Conservation (phyloP, 148 eudicot genomes). For the Vaccinium corymbosum region DNA sequence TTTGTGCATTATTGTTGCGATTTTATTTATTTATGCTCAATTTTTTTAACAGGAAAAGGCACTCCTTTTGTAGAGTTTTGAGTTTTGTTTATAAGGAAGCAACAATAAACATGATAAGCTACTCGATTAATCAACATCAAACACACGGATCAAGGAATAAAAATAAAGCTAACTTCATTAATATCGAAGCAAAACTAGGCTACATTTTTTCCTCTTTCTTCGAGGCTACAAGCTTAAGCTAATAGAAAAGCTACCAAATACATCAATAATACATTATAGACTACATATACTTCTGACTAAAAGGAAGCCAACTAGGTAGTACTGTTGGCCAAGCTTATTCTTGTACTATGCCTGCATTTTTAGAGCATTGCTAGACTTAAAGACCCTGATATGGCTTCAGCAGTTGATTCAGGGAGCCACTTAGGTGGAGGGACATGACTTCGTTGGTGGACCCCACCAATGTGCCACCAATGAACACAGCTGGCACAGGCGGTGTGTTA, state of each 20-base stretch:
- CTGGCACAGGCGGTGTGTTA: slow-evolving; percentile 54
- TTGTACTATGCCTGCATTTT: background rate
- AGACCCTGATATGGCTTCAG: slow-evolving; percentile 16
- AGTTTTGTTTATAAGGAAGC: no score
- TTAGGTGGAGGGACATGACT: slow-evolving; percentile 38
- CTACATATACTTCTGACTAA: background rate
- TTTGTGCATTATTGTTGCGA: background rate
- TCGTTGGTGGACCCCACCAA: slow-evolving; percentile 36
- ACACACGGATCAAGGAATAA: background rate
- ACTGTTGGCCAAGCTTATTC: background rate
- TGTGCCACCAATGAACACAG: slow-evolving; percentile 76
- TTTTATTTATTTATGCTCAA: background rate
- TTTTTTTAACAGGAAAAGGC: no score
- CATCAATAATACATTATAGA: background rate
- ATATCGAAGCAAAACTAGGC: background rate
- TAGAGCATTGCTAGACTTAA: background rate
- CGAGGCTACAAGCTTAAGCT: slow-evolving; percentile 5
- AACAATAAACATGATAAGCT: background rate
- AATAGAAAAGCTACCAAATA: background rate
- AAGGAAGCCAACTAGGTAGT: background rate
- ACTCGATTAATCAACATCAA: background rate
- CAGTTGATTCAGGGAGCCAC: slow-evolving; percentile 26
- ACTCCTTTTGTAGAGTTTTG: no score
- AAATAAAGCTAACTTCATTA: background rate
- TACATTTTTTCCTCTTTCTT: background rate